Evolutionary conservation across 176 grass and related monocot species (phyloP).

Genomic region (Oryza meridionalis): DNA sequence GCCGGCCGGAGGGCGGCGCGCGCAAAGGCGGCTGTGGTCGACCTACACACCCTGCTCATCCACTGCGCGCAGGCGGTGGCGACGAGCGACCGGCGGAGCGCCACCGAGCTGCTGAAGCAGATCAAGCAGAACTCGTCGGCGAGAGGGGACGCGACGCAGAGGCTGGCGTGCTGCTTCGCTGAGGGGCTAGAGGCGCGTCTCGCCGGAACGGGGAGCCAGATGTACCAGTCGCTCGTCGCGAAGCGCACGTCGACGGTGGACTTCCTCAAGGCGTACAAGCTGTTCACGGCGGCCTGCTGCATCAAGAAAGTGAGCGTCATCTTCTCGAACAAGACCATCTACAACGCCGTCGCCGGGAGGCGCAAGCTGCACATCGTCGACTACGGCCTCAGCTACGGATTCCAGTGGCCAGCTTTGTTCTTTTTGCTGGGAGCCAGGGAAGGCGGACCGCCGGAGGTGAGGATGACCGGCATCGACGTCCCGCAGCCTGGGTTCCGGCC

Average conservation of each 20-base stretch:
- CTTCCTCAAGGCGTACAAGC: constrained; percentile 33
- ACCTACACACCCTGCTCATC: constrained; percentile 59
- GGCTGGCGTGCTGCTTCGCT: constrained; percentile 66
- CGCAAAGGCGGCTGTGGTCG: constrained; percentile 40
- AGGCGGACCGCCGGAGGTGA: constrained; percentile 54
- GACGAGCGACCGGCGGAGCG: constrained; percentile 41
- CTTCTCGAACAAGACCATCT: constrained; percentile 36
- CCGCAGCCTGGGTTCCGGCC: constrained; percentile 62
- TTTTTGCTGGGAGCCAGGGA: too few relatives aligned
- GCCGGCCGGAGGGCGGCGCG: constrained; percentile 13
- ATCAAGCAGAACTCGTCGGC: constrained; percentile 47
- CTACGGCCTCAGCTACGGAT: constrained; percentile 41
- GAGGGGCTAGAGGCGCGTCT: constrained; percentile 72
- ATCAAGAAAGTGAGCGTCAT: constrained; percentile 1
- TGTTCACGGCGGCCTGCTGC: constrained; percentile 38
- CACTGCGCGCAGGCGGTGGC: constrained; percentile 63
- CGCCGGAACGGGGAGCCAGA: constrained; percentile 58
- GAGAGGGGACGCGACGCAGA: constrained; percentile 46
- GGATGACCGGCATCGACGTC: constrained; percentile 52
- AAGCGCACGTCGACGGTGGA: constrained; percentile 35
- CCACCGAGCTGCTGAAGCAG: constrained; percentile 50
- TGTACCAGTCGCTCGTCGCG: constrained; percentile 43
- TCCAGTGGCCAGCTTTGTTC: constrained; percentile 57
- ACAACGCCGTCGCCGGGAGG: constrained; percentile 8
- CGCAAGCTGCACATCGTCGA: constrained; percentile 52